Percentiles rank a stretch among this genome's conserved stretches.
Evolutionary conservation across 2,329 filamentous ascomycete genomes (phyloP).

Genomic region (Lachnellula arida): DNA sequence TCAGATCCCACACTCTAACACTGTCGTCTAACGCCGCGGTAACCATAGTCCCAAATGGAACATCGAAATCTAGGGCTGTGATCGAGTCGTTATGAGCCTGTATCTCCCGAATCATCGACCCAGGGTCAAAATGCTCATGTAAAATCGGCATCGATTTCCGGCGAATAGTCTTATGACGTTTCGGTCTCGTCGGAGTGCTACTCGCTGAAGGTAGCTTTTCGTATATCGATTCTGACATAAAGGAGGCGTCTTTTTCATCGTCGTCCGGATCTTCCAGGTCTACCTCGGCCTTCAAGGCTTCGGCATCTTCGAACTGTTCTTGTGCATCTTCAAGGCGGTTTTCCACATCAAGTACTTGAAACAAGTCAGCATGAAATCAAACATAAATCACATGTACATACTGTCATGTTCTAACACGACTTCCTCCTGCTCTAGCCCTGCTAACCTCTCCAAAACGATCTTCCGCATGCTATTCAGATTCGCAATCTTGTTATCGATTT

Average conservation of each 20-base stretch:
- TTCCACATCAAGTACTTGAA: conserved; percentile 57
- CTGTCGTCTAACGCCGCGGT: conserved; percentile 90
- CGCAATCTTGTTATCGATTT: conserved; percentile 94
- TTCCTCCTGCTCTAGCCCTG: conserved; percentile 85
- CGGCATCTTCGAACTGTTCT: conserved; percentile 53
- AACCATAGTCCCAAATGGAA: conserved; percentile 93
- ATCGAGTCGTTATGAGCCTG: conserved; percentile 84
- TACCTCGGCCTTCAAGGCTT: conserved; percentile 50
- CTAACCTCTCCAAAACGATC: conserved; percentile 83
- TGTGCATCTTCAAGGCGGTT: conserved; percentile 58
- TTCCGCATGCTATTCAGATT: conserved; percentile 90
- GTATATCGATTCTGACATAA: conserved; percentile 98
- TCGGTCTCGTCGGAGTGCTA: conserved; percentile 47
- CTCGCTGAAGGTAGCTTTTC: conserved; percentile 69
- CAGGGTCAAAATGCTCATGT: conserved; percentile 91
- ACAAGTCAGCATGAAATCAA: conserved; percentile 8
- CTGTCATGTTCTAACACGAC: conserved; percentile 82
- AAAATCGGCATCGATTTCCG: conserved; percentile 89
- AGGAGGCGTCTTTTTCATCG: conserved; percentile 49
- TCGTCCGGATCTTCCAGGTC: conserved; percentile 41
- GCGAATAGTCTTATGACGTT: conserved; percentile 53
- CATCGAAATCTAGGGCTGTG: conserved; percentile 91
- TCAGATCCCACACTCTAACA: conserved; percentile 93
- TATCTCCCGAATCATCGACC: conserved; percentile 81
- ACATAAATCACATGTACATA: conserved; percentile 39